Percentiles rank a stretch among this genome's conserved stretches.
phyloP scores from a whole-genome alignment of 2,329 filamentous ascomycete genomes.

The Nigrospora oryzae region DNA sequence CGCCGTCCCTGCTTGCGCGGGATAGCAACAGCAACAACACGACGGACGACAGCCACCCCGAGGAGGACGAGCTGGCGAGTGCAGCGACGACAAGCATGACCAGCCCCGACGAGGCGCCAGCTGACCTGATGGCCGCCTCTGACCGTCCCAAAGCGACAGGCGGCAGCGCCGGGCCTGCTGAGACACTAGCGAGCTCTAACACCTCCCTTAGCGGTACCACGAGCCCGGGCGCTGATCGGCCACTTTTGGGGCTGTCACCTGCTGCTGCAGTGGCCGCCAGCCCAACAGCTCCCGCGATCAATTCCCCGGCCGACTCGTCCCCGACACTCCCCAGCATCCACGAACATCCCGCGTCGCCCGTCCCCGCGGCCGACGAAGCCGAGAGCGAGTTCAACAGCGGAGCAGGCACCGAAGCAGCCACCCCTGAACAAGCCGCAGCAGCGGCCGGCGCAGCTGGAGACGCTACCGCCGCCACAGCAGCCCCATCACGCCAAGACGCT shows the following conservation, averaged over 20 bases:
- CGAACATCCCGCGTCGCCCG: constrained; percentile 16
- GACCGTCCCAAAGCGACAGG: neutral
- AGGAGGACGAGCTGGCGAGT: neutral
- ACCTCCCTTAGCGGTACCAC: constrained; percentile 9
- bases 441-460: too few species aligned
- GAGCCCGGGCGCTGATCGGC: constrained; percentile 25
- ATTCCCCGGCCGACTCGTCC: constrained; percentile 6
- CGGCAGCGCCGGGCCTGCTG: constrained; percentile 1
- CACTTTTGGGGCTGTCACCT: constrained; percentile 11
- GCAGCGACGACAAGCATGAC: neutral
- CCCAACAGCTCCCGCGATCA: constrained; percentile 4
- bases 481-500: neutral
- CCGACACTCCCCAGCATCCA: constrained; percentile 22
- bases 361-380: neutral
- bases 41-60: neutral
- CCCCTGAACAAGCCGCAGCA: neutral
- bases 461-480: neutral
- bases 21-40: neutral
- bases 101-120: too few species aligned
- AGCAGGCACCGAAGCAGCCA: neutral
- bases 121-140: neutral
- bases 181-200: constrained; percentile 10
- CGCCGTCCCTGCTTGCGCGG: neutral
- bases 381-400: neutral
- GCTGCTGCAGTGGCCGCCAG: constrained; percentile 1